Percentiles rank a stretch among this genome's conserved stretches.
These are phyloP conservation scores for Penicillium sp. DNA, from an alignment of 2,329 filamentous ascomycete genomes.

Conservation along the genomic window DNA sequence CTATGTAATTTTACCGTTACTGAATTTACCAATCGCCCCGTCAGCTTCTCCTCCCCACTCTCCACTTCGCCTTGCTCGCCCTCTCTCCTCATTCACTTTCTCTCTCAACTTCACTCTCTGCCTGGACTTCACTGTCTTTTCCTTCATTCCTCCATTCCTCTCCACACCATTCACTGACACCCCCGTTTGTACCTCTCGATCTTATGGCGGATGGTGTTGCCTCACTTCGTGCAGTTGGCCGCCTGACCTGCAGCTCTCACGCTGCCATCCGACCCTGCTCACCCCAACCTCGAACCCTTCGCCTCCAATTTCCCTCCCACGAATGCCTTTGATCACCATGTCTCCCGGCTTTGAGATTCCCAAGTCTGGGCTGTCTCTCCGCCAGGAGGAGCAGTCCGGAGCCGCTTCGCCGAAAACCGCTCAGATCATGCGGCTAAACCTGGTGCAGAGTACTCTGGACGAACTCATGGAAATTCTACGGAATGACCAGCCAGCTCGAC, in stretches of 20 bases:
- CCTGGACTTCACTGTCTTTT: conserved; percentile 17
- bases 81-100: conserved; percentile 16
- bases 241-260: conserved; percentile 40
- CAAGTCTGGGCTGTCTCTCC: conserved; percentile 42
- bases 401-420: conserved; percentile 33
- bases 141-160: neutral
- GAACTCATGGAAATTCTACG: conserved; percentile 47
- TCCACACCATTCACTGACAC: conserved; percentile 13
- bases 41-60: conserved; percentile 25
- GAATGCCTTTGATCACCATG: conserved; percentile 27
- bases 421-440: conserved; percentile 50
- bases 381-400: conserved; percentile 31
- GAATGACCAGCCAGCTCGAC: conserved; percentile 43
- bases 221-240: conserved; percentile 35
- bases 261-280: conserved; percentile 35
- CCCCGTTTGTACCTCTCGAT: conserved; percentile 10
- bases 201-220: conserved; percentile 35
- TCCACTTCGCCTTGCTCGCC: conserved; percentile 24
- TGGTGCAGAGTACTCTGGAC: conserved; percentile 46
- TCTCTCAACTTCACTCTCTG: conserved; percentile 19
- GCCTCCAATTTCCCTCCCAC: conserved; percentile 8
- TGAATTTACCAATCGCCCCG: conserved; percentile 19
- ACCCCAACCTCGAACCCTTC: conserved; percentile 14
- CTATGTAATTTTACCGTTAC: neutral
- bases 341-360: conserved; percentile 35